These are phyloP conservation scores for Picochlorum costavermella DNA, from an alignment of 139 green algal species.

Conservation along the genomic window DNA sequence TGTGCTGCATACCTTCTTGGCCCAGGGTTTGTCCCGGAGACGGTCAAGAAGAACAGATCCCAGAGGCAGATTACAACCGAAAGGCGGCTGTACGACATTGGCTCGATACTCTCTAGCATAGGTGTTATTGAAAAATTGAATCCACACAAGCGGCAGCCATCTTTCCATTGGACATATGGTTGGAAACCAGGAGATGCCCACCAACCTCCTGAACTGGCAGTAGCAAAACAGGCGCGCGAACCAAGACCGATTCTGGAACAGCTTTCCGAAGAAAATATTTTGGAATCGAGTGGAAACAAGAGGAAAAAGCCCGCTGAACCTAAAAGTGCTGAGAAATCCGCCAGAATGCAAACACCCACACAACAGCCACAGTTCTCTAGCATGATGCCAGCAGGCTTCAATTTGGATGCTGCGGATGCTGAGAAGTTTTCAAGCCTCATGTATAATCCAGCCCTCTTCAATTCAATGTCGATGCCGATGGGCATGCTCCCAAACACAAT, in stretches of 20 bases:
- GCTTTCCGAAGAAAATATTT: neutral
- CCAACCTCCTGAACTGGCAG: conserved; percentile 20
- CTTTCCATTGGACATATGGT: conserved; percentile 33
- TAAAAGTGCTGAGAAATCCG: too few relatives aligned
- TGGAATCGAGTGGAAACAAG: too few relatives aligned
- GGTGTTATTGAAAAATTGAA: conserved; percentile 43
- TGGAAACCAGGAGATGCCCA: conserved; percentile 27
- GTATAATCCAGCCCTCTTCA: too few relatives aligned
- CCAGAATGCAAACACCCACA: too few relatives aligned
- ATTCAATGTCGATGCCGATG: too few relatives aligned
- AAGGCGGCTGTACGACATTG: conserved; percentile 55
- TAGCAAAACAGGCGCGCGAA: neutral
- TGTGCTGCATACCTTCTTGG: conserved; percentile 27
- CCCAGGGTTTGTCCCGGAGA: conserved; percentile 11
- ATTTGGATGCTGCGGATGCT: too few relatives aligned
- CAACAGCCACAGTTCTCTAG: too few relatives aligned
- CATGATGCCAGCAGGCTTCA: too few relatives aligned
- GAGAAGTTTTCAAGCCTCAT: too few relatives aligned
- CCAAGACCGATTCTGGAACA: neutral
- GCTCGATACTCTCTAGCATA: conserved; percentile 38
- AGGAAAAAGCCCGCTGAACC: too few relatives aligned
- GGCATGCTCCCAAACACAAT: too few relatives aligned
- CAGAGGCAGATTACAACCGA: conserved; percentile 46
- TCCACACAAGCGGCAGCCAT: conserved; percentile 39
- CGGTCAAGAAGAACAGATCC: conserved; percentile 14